Percentiles rank a stretch among this genome's conserved stretches.
Evolutionary conservation across 192 early-diverging fungal genomes (phyloP).

Genomic region (Linnemannia exigua): DNA sequence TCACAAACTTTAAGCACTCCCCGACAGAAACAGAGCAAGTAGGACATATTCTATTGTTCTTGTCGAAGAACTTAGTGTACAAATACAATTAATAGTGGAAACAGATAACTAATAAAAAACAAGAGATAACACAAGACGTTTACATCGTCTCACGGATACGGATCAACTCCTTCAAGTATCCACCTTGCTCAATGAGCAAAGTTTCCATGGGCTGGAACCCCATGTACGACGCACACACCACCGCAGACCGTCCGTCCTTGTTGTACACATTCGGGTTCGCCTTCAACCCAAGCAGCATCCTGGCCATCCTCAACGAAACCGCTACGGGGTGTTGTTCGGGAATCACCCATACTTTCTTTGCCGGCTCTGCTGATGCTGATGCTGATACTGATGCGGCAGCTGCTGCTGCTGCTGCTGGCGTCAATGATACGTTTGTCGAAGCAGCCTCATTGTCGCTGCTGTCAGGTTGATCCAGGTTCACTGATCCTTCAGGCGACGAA

Average conservation of each 20-base stretch:
- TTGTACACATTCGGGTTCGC: constrained; percentile 51
- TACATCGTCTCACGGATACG: constrained; percentile 50
- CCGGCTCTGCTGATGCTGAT: background rate
- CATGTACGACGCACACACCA: constrained; percentile 43
- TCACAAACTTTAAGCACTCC: too few relatives aligned
- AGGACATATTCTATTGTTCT: too few relatives aligned
- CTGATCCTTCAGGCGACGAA: background rate
- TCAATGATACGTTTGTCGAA: background rate
- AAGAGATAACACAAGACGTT: background rate
- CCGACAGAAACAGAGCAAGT: too few relatives aligned
- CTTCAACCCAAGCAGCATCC: constrained; percentile 18
- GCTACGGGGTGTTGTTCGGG: constrained; percentile 44
- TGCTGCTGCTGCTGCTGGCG: background rate
- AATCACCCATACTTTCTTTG: constrained; percentile 3
- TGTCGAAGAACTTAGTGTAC: too few relatives aligned
- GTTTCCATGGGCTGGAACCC: constrained; percentile 49
- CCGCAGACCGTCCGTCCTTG: constrained; percentile 42
- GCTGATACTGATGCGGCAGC: too few relatives aligned
- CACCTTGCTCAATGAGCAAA: constrained; percentile 34
- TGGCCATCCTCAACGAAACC: constrained; percentile 37
- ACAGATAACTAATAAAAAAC: constrained; percentile 16
- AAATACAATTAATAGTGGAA: background rate
- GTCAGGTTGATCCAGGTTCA: background rate
- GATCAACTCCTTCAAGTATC: constrained; percentile 44
- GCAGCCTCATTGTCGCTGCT: background rate